Conservation (phyloP, 768 basidiomycete genomes). For the Crassisporium funariophilum region DNA sequence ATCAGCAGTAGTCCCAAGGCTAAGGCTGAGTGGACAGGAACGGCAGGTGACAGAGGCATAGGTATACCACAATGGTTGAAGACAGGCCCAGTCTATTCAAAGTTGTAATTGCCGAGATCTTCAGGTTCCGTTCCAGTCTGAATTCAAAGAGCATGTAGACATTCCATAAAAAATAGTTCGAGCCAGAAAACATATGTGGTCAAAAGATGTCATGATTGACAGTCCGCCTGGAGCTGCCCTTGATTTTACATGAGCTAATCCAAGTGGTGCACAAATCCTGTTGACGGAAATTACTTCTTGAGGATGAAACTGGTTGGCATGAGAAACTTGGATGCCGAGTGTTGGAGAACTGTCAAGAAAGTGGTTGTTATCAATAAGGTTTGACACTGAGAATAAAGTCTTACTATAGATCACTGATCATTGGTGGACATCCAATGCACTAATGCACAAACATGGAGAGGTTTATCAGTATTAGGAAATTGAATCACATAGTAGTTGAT, state of each 20-base stretch:
- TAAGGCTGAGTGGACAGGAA: too few species aligned
- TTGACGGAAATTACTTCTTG: conserved; percentile 15
- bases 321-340: conserved; percentile 21
- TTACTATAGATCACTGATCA: conserved; percentile 18
- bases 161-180: conserved; percentile 6
- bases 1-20: too few species aligned
- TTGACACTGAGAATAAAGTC: not conserved
- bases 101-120: not conserved
- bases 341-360: conserved; percentile 13
- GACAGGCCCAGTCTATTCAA: not conserved
- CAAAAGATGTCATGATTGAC: conserved; percentile 19
- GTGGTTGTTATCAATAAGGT: not conserved
- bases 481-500: conserved; percentile 11
- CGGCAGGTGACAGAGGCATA: too few species aligned
- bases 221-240: conserved; percentile 1
- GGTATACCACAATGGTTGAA: not conserved
- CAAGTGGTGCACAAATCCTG: conserved; percentile 12
- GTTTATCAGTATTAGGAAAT: conserved; percentile 4
- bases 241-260: conserved; percentile 6
- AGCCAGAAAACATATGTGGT: conserved; percentile 10
- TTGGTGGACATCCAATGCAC: conserved; percentile 12
- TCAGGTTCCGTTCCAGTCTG: conserved; percentile 1
- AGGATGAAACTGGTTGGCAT: conserved; percentile 18
- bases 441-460: conserved; percentile 19
- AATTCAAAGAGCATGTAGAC: conserved; percentile 1